Conservation (phyloP, 345 rosid species). For the Salix viminalis region DNA sequence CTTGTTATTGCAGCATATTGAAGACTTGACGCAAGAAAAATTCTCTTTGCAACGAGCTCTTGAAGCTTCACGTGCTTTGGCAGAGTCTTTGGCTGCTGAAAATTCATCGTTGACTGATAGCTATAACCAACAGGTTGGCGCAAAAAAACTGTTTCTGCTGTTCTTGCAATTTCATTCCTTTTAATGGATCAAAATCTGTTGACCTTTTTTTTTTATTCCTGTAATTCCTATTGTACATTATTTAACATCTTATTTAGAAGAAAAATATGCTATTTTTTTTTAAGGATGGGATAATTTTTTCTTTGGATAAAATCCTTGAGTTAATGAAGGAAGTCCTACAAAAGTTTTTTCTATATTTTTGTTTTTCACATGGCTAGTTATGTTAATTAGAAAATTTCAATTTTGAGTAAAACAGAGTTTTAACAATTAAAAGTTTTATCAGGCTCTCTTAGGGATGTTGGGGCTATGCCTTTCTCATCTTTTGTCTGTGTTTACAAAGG, state of each 20-base stretch:
- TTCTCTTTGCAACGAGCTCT: conserved; percentile 94
- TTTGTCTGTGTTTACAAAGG: not conserved
- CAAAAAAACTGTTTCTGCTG: not conserved
- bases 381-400: not conserved
- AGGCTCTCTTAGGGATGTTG: not conserved
- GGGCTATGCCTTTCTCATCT: not conserved
- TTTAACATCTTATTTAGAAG: not conserved
- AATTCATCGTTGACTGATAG: conserved; percentile 88
- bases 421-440: not conserved
- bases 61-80: conserved; percentile 82
- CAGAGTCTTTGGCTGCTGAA: conserved; percentile 95
- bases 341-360: not conserved
- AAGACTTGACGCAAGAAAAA: conserved; percentile 95
- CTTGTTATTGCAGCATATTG: conserved; percentile 69
- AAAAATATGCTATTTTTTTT: not conserved
- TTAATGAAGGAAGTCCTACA: not conserved
- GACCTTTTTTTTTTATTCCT: not conserved
- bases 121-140: conserved; percentile 85
- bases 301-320: not conserved
- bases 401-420: not conserved
- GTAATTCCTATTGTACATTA: not conserved
- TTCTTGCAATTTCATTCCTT: not conserved
- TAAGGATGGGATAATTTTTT: not conserved
- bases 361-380: not conserved
- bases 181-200: not conserved